Percentiles rank a stretch among this genome's conserved stretches.
Evolutionary conservation across 2,329 filamentous ascomycete species (phyloP).

Genomic region (Madurella fahalii): DNA sequence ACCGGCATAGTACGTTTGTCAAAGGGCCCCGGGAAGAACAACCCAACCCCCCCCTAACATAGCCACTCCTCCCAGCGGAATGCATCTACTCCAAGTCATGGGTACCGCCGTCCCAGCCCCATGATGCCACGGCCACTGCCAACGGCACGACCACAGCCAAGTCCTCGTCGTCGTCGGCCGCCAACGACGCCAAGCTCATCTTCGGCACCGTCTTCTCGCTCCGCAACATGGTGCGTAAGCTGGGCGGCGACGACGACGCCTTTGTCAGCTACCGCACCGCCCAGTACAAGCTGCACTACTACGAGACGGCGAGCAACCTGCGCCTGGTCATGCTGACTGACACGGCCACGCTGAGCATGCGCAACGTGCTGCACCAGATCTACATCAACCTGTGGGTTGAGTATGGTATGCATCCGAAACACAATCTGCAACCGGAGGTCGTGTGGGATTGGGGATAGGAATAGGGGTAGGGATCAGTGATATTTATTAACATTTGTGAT

Average conservation of each 20-base stretch:
- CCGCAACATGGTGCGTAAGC: constrained; percentile 92
- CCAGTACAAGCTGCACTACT: constrained; percentile 98
- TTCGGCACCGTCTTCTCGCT: constrained; percentile 96
- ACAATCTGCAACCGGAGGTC: no score
- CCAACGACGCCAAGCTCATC: constrained; percentile 95
- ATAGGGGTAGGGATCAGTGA: not conserved
- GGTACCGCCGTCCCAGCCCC: constrained; percentile 47
- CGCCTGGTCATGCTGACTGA: constrained; percentile 98
- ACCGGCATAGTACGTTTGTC: constrained; percentile 76
- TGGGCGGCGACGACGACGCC: constrained; percentile 88
- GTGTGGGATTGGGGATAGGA: no score
- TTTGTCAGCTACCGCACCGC: constrained; percentile 92
- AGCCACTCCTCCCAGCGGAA: constrained; percentile 60
- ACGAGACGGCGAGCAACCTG: constrained; percentile 92
- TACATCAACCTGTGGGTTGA: constrained; percentile 98
- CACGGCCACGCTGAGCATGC: constrained; percentile 81
- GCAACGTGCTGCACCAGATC: constrained; percentile 93
- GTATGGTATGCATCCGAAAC: constrained; percentile 58
- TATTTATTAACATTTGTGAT: not conserved
- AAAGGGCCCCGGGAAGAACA: no score
- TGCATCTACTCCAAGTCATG: constrained; percentile 94
- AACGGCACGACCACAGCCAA: constrained; percentile 5
- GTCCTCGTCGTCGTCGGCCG: constrained; percentile 46
- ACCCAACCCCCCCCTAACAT: not conserved
- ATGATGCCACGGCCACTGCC: constrained; percentile 15